Evolutionary conservation across 2,329 filamentous ascomycete genomes (phyloP).

Genomic region (Fusarium coffeatum): DNA sequence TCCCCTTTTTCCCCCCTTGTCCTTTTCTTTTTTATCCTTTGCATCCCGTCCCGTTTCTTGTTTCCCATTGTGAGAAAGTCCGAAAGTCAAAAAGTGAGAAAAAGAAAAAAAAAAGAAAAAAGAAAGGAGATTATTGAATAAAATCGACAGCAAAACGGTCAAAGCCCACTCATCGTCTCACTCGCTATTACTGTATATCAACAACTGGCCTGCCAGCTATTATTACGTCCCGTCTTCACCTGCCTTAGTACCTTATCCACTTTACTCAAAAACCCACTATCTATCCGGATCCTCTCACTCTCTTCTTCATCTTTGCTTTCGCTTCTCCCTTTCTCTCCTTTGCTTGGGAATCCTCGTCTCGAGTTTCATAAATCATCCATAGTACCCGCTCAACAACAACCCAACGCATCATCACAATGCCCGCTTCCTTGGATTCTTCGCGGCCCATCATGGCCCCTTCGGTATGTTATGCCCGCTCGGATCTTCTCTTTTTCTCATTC

Average conservation of each 20-base stretch:
- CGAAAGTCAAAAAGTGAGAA: neutral
- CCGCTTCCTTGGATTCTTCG: conserved; percentile 68
- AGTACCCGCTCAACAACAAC: conserved; percentile 15
- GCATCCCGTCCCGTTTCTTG: neutral
- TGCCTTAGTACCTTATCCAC: conserved; percentile 9
- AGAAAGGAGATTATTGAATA: neutral
- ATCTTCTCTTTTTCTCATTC: conserved; percentile 18
- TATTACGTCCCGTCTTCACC: conserved; percentile 10
- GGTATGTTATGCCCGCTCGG: conserved; percentile 59
- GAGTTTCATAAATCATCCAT: conserved; percentile 24
- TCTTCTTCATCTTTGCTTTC: conserved; percentile 6
- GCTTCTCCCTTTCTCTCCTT: conserved; percentile 13
- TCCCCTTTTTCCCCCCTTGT: conserved; percentile 3
- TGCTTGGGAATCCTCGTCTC: conserved; percentile 16
- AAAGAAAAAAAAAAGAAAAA: neutral
- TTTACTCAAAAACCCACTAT: conserved; percentile 16
- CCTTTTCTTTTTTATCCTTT: neutral
- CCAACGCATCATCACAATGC: conserved; percentile 57
- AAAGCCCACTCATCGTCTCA: neutral
- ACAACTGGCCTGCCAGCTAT: neutral
- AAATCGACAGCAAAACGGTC: conserved; percentile 19
- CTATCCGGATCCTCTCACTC: conserved; percentile 5
- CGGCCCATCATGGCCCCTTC: conserved; percentile 73
- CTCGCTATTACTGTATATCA: neutral
- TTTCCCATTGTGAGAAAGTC: neutral